Evolutionary conservation across 495 filamentous ascomycete species (phyloP).

Genomic region (Xanthoparmelia taractica): DNA sequence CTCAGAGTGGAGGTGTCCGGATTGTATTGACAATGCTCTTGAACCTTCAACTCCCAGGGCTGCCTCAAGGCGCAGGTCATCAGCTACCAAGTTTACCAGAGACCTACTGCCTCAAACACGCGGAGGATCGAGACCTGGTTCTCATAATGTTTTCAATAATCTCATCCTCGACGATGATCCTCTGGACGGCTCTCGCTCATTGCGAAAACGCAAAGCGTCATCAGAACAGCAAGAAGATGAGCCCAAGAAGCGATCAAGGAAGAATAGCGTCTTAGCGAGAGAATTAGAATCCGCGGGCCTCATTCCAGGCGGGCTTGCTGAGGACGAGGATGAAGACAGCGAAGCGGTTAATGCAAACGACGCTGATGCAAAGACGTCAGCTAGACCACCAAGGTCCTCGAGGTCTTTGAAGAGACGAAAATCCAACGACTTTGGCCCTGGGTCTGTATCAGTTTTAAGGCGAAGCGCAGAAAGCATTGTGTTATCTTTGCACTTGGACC

Average conservation of each 20-base stretch:
- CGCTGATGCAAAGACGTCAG: slow-evolving; percentile 21
- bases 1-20: slow-evolving; percentile 70
- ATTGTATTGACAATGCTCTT: slow-evolving; percentile 61
- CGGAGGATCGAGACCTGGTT: slow-evolving; percentile 62
- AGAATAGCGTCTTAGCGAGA: slow-evolving; percentile 16
- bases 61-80: slow-evolving; percentile 36
- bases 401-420: slow-evolving; percentile 32
- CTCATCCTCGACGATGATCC: slow-evolving; percentile 72
- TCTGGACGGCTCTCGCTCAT: slow-evolving; percentile 74
- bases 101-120: slow-evolving; percentile 71
- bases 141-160: slow-evolving; percentile 75
- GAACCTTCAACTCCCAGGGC: slow-evolving; percentile 41
- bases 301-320: slow-evolving; percentile 8
- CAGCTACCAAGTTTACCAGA: slow-evolving; percentile 51
- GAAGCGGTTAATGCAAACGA: slow-evolving; percentile 27
- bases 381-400: slow-evolving; percentile 23
- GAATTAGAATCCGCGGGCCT: slow-evolving; percentile 18
- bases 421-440: slow-evolving; percentile 27
- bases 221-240: slow-evolving; percentile 47
- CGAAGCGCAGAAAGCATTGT: slow-evolving; percentile 40
- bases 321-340: slow-evolving; percentile 19
- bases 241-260: slow-evolving; percentile 40
- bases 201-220: slow-evolving; percentile 77
- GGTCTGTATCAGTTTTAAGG: slow-evolving; percentile 31
- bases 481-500: slow-evolving; percentile 52